phyloP scores from a whole-genome alignment of 2,329 filamentous ascomycete species.

The Cryphonectria carpinicola region DNA sequence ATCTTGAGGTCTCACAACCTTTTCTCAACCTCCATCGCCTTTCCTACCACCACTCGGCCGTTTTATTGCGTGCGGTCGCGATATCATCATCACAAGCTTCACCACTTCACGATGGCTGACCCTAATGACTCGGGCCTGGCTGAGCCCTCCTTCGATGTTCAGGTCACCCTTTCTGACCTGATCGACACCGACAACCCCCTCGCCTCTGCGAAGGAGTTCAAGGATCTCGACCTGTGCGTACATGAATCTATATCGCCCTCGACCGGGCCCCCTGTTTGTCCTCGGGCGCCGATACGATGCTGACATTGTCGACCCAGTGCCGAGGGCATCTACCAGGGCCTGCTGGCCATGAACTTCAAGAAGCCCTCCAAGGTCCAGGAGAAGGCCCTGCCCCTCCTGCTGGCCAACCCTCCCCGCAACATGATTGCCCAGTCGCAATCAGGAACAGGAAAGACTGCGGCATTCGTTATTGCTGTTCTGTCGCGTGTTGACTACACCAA shows the following conservation, averaged over 20 bases:
- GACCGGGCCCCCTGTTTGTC: slow-evolving; percentile 15
- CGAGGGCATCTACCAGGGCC: slow-evolving; percentile 72
- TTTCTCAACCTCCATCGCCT: not conserved
- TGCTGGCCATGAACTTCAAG: slow-evolving; percentile 81
- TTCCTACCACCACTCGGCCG: slow-evolving; percentile 22
- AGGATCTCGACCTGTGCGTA: slow-evolving; percentile 82
- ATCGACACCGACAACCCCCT: slow-evolving; percentile 89
- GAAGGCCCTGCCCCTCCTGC: slow-evolving; percentile 85
- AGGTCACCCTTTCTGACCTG: slow-evolving; percentile 89
- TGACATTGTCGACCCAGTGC: slow-evolving; percentile 41
- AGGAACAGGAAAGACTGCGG: slow-evolving; percentile 96
- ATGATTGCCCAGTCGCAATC: slow-evolving; percentile 99
- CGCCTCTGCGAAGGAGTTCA: slow-evolving; percentile 81
- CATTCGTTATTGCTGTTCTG: slow-evolving; percentile 91
- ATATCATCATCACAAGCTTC: slow-evolving; percentile 6
- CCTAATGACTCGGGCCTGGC: slow-evolving; percentile 55
- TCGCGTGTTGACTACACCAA: slow-evolving; percentile 78
- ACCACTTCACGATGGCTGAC: slow-evolving; percentile 30
- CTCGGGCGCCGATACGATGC: slow-evolving; percentile 31
- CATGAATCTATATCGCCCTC: not conserved
- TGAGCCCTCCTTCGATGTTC: slow-evolving; percentile 84
- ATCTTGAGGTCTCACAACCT: too few species aligned
- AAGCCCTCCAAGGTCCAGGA: slow-evolving; percentile 99
- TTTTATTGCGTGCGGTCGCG: slow-evolving; percentile 15
- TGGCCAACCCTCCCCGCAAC: slow-evolving; percentile 84